Conservation (phyloP, 2,329 filamentous ascomycete species). For the Cytospora chrysosperma region DNA sequence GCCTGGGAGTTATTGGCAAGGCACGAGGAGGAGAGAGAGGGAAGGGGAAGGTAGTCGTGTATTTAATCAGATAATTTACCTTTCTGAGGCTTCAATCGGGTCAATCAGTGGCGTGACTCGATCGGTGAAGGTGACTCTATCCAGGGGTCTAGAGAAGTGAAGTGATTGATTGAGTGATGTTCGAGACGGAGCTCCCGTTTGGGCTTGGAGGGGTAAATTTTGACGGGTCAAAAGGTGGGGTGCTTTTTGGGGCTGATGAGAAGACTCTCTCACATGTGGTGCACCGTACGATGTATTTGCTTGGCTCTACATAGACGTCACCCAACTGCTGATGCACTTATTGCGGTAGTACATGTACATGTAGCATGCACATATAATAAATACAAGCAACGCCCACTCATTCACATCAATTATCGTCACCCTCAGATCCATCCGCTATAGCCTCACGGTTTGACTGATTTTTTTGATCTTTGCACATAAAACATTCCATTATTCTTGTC, state of each 20-base stretch:
- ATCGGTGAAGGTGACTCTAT: conserved; percentile 14
- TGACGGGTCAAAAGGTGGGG: conserved; percentile 19
- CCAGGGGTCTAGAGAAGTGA: background rate
- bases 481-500: background rate
- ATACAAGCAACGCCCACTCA: too few relatives aligned
- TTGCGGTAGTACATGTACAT: too few relatives aligned
- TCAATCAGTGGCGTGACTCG: conserved; percentile 14
- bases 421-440: background rate
- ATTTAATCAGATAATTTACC: conserved; percentile 16
- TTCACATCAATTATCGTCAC: background rate
- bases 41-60: background rate
- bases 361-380: too few relatives aligned
- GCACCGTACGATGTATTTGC: too few relatives aligned
- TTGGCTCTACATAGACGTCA: too few relatives aligned
- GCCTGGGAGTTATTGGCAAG: background rate
- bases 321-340: too few relatives aligned
- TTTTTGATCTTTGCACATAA: too few relatives aligned
- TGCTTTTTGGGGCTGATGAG: background rate
- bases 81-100: background rate
- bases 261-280: too few relatives aligned
- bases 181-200: background rate
- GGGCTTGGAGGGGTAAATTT: conserved; percentile 21
- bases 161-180: background rate
- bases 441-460: background rate
- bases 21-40: background rate